Base-by-base conservation (phyloP, 176 grass and related monocot genomes). In the Oryza meyeriana region DNA sequence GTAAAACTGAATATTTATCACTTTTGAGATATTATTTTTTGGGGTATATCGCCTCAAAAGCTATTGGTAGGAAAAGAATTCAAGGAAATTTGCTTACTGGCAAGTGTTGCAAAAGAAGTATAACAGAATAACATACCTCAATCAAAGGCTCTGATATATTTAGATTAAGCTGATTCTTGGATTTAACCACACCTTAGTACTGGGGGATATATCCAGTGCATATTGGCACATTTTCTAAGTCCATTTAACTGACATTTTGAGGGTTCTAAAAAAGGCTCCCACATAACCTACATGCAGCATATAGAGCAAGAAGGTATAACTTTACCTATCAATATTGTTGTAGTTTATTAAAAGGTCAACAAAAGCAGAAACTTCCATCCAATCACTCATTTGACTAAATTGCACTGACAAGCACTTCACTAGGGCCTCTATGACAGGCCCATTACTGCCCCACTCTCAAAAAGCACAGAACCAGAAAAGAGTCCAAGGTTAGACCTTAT, bases 301-400 rank as follows among this genome's bases (percentile, higher is more conserved):
- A 52, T 26, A 52, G 28, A 81, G 72, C 41, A 69, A 85, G 3
- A 7, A 61, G 87, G 17, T 78, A 75, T 66, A 57, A 84, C 7
- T 79, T 87, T 91, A 94, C 95, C 95, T 98, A 76, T 98, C 95
- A 82, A 98, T 94, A 35, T 98, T 98, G 69, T 94, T 98, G 84
- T 98, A 98, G 71, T 98, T 98, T 87, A 98, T 65, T 85, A 98
- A 80, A 79, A 98, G 85, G 79, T 98, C 86, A 91, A 87, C 90
- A 93, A 40, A 77, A 62, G 72, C 69, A 81, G 88, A 98, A 84
- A 89, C 79, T 84, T 98, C 88, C 72, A 78, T 77, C 42, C 65
- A 77, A 74, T 89, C 89, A 74, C 77, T 78, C 76, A 59, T 86
- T 76, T 86, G 86, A 80, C 73, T 75, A 83, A 89, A 86, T 67